Evolutionary conservation across 345 rosid species (phyloP).

Genomic region (Pistacia vera): DNA sequence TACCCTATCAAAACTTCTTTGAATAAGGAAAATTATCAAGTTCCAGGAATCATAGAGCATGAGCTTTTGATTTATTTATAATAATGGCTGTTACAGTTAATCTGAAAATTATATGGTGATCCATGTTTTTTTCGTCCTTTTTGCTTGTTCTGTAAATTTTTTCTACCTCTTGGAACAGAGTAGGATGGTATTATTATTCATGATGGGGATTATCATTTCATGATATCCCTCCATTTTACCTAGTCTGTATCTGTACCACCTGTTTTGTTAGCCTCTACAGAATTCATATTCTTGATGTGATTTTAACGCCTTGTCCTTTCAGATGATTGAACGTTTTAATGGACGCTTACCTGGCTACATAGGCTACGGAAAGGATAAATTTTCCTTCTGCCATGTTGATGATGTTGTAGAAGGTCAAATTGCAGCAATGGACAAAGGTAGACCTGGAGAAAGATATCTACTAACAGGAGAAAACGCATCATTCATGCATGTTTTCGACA

Average conservation of each 20-base stretch:
- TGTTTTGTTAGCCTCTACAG: neutral
- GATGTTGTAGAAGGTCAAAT: conserved; percentile 84
- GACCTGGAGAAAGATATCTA: conserved; percentile 71
- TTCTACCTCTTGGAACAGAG: neutral
- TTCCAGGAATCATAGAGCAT: neutral
- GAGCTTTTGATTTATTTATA: neutral
- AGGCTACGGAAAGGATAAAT: conserved; percentile 73
- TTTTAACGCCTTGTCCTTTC: conserved; percentile 22
- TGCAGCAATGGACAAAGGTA: conserved; percentile 74
- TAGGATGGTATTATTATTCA: neutral
- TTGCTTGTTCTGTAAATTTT: neutral
- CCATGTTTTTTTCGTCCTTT: neutral
- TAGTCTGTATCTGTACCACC: neutral
- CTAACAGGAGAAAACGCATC: conserved; percentile 93
- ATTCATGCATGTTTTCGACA: conserved; percentile 63
- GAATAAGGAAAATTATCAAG: neutral
- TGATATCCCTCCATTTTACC: no score
- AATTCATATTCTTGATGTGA: neutral
- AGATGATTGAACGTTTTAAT: conserved; percentile 81
- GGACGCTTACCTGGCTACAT: conserved; percentile 88
- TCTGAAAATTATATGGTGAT: neutral
- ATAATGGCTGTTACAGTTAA: neutral
- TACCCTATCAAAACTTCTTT: neutral
- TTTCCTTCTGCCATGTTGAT: conserved; percentile 78
- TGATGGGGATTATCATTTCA: neutral